phyloP scores from a whole-genome alignment of 768 basidiomycete species.

The Psilocybe azurescens region DNA sequence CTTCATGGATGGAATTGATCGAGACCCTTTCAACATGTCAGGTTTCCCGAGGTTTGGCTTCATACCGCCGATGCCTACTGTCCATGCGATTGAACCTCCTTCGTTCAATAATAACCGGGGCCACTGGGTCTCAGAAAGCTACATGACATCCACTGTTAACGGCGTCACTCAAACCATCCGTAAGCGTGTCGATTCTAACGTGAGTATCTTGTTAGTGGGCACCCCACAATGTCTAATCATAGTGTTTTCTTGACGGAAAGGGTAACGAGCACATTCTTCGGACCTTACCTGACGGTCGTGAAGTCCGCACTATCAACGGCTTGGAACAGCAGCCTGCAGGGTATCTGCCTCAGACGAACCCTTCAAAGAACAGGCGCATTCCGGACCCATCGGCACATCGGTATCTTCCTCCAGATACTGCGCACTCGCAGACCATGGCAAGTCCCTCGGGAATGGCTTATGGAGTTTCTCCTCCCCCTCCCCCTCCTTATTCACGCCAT shows the following conservation, averaged over 20 bases:
- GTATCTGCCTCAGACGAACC: slow-evolving; percentile 25
- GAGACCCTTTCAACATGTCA: slow-evolving; percentile 34
- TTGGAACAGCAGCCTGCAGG: slow-evolving; percentile 48
- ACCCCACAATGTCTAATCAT: slow-evolving; percentile 3
- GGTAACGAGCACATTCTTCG: slow-evolving; percentile 78
- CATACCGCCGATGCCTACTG: slow-evolving; percentile 24
- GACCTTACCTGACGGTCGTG: slow-evolving; percentile 68
- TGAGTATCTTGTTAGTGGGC: slow-evolving; percentile 37
- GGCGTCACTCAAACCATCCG: slow-evolving; percentile 70
- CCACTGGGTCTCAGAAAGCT: slow-evolving; percentile 61
- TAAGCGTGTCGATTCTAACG: slow-evolving; percentile 59
- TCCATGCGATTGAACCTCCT: slow-evolving; percentile 35
- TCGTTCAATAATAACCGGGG: slow-evolving; percentile 31
- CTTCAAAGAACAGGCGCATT: slow-evolving; percentile 18
- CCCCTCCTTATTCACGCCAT: slow-evolving; percentile 22
- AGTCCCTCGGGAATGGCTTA: slow-evolving; percentile 26
- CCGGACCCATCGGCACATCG: slow-evolving; percentile 22
- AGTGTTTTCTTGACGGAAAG: slow-evolving; percentile 38
- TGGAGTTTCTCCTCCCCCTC: slow-evolving; percentile 27
- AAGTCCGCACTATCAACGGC: slow-evolving; percentile 73
- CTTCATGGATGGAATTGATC: slow-evolving; percentile 37
- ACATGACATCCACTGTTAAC: slow-evolving; percentile 61
- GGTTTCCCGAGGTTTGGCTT: slow-evolving; percentile 28
- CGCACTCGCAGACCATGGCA: slow-evolving; percentile 18
- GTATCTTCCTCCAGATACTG: slow-evolving; percentile 21